phyloP scores from a whole-genome alignment of 306 rosid species.

The Cicer pinnatifidum region DNA sequence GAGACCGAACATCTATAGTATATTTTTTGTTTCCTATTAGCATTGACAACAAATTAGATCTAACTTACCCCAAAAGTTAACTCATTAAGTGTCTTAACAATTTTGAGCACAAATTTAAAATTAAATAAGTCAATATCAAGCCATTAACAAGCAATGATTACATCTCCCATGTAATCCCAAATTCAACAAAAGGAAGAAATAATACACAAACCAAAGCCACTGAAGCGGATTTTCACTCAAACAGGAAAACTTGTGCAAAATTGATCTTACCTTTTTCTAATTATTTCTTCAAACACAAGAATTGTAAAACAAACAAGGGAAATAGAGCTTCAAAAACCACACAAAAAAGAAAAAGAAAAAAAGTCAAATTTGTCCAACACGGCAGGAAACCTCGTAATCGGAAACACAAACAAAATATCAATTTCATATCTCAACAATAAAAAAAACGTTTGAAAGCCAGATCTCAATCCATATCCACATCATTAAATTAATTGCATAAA shows the following conservation, averaged over 20 bases:
- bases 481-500: background rate
- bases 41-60: background rate
- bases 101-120: background rate
- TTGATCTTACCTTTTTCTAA: background rate
- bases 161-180: background rate
- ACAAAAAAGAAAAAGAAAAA: background rate
- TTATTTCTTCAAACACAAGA: background rate
- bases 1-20: background rate
- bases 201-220: conserved; percentile 1
- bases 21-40: background rate
- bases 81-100: background rate
- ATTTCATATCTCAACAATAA: background rate
- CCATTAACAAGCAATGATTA: background rate
- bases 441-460: background rate
- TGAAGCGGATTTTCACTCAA: conserved; percentile 19
- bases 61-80: background rate
- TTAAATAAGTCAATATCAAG: background rate
- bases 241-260: background rate
- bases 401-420: background rate
- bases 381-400: background rate
- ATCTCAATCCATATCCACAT: background rate
- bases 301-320: background rate
- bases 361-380: background rate
- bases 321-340: background rate
- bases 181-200: conserved; percentile 10